Evolutionary conservation across 163 green algal genomes (phyloP).

Genomic region (Chlorella variabilis): DNA sequence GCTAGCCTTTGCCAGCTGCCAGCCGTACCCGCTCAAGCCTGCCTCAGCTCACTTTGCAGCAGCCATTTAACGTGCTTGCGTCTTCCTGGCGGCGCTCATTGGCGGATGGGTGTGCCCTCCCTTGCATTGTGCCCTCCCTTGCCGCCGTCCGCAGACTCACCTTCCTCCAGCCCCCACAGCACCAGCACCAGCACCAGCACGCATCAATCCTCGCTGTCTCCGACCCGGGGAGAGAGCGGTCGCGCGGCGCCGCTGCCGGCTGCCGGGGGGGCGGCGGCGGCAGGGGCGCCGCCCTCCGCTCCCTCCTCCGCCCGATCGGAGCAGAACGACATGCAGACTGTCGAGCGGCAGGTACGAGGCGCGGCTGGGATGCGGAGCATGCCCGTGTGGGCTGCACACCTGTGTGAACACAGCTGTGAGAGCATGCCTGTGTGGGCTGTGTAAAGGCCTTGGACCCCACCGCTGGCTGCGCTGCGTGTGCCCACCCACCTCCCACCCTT

Average conservation of each 20-base stretch:
- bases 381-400: too few relatives aligned
- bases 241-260: not conserved
- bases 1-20: not conserved
- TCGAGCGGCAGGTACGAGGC: constrained; percentile 20
- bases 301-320: not conserved
- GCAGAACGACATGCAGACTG: constrained; percentile 1
- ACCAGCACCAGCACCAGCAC: constrained; percentile 11
- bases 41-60: not conserved
- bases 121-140: not conserved
- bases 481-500: too few relatives aligned
- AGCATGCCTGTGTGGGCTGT: too few relatives aligned
- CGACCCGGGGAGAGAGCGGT: not conserved
- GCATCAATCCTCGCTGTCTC: constrained; percentile 6
- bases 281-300: not conserved
- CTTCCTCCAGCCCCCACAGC: constrained; percentile 26
- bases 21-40: not conserved
- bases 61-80: not conserved
- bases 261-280: not conserved
- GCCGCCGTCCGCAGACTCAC: constrained; percentile 3
- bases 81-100: too few relatives aligned
- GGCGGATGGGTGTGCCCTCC: too few relatives aligned
- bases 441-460: too few relatives aligned
- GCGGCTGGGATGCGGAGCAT: too few relatives aligned
- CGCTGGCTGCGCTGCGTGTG: too few relatives aligned
- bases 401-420: too few relatives aligned